Conservation (phyloP, 352 stramenopile genomes). For the Pythium grandisporangium region DNA sequence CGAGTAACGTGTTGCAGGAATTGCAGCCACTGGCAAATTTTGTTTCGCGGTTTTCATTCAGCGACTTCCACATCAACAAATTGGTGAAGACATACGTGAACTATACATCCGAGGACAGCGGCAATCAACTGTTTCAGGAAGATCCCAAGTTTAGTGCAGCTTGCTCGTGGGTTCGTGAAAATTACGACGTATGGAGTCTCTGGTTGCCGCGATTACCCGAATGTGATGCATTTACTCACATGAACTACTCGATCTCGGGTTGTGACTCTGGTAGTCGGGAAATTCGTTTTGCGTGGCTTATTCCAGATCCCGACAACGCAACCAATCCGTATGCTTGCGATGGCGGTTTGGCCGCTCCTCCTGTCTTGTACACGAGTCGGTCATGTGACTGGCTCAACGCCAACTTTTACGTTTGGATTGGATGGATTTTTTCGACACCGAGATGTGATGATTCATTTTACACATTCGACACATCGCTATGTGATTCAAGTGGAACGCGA, state of each 20-base stretch:
- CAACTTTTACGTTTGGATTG: slow-evolving; percentile 13
- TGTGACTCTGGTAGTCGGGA: slow-evolving; percentile 12
- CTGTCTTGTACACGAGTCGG: slow-evolving; percentile 19
- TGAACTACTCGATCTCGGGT: slow-evolving; percentile 13
- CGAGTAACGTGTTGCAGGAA: slow-evolving; percentile 5
- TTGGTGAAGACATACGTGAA: not conserved
- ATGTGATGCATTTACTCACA: slow-evolving; percentile 21
- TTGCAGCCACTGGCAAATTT: slow-evolving; percentile 9
- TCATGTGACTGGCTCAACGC: slow-evolving; percentile 35
- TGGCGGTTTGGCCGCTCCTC: slow-evolving; percentile 16
- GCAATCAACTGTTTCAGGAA: too few relatives aligned
- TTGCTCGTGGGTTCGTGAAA: slow-evolving; percentile 38
- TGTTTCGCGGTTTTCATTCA: not conserved
- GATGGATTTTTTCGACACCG: slow-evolving; percentile 21
- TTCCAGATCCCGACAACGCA: slow-evolving; percentile 22
- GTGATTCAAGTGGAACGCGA: slow-evolving; percentile 15
- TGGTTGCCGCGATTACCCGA: slow-evolving; percentile 29
- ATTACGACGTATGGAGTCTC: slow-evolving; percentile 34
- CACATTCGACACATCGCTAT: slow-evolving; percentile 24
- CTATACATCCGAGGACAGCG: too few relatives aligned
- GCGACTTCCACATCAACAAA: not conserved
- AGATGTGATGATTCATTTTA: slow-evolving; percentile 33
- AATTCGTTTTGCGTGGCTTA: slow-evolving; percentile 29
- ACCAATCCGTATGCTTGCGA: slow-evolving; percentile 32
- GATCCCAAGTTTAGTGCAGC: slow-evolving; percentile 29